Conservation (phyloP, 768 basidiomycete species). For the Gelatoporia subvermispora region DNA sequence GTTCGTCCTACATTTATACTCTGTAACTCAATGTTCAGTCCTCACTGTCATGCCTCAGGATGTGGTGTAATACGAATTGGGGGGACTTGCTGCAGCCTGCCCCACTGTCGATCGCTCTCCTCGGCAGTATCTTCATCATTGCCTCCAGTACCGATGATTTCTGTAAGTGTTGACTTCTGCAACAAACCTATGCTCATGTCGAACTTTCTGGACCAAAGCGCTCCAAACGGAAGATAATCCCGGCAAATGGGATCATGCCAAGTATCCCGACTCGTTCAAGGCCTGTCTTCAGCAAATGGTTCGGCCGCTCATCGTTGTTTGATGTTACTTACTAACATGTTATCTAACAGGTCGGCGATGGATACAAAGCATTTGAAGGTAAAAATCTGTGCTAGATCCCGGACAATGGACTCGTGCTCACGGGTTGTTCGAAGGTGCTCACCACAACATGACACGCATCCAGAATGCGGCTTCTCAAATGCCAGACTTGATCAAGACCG, state of each 20-base stretch:
- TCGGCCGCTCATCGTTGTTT: not conserved
- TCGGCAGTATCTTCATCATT: conserved; percentile 6
- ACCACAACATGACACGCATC: conserved; percentile 4
- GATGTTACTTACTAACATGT: not conserved
- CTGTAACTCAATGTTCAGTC: too few species aligned
- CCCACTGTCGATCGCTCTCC: conserved; percentile 5
- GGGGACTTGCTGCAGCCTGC: conserved; percentile 11
- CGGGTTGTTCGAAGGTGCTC: conserved; percentile 8
- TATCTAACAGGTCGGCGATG: conserved; percentile 4
- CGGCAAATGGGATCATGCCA: conserved; percentile 4
- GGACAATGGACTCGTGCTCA: too few species aligned
- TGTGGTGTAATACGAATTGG: conserved; percentile 13
- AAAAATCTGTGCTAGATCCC: too few species aligned
- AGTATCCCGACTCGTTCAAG: conserved; percentile 10
- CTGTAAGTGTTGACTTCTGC: too few species aligned
- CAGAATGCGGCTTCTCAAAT: conserved; percentile 4
- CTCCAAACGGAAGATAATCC: not conserved
- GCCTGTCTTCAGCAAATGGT: conserved; percentile 9
- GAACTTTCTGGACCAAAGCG: too few species aligned
- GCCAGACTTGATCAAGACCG: conserved; percentile 2
- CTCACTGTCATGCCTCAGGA: too few species aligned
- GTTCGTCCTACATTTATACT: too few species aligned
- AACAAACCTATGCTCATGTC: too few species aligned
- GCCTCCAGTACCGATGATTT: conserved; percentile 7
- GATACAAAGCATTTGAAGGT: conserved; percentile 6